Evolutionary conservation across 164 flowering plant species (phyloP), one percentile per base, ranked within the genome.

Genomic region (Nymphaea thermarum): DNA sequence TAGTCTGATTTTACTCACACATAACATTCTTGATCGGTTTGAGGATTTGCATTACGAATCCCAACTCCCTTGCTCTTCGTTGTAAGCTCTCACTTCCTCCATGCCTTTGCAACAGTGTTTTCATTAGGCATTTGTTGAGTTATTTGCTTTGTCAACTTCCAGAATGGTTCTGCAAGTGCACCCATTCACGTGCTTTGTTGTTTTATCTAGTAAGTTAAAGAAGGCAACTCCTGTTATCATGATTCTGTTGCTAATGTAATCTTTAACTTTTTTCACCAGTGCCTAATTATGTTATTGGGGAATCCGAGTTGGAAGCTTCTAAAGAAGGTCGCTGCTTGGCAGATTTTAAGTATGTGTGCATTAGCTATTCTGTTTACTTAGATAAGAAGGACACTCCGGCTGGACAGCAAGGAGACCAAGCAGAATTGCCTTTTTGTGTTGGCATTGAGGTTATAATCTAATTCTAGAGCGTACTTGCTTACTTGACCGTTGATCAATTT

Each of bases 281-380:
- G 41, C 87, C 87, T 44, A 74, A 72, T 14, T 73, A 80, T 44
- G 43, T 84, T 42, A 80, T 82, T 71, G 81, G 82, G 44, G 74
- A 83, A 72, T 77, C 84, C 42, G 86, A 85, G 77, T 62, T 71
- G 66, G 85, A 83, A 71, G 86, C 88, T 66, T 77, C 89, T 36
- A 80, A 80, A 73, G 83, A 84, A 66, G 89, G 85, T 43, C 77
- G 86, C 43, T 74, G 70, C 71, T 76, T 81, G 43, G 45, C 74
- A 8, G 89, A 85, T 65, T 89, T 85, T 71, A 84, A 76, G 73
- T 89, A 85, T 75, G 83, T 71, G 12, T 89, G 95, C 70, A 73
- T 80, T 72, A 90, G 92, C 62, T 87, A 87, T 74, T 87, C 95
- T 12, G 76, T 84, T n/a, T 81, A 81, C 75, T 51, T 73, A 42